Evolutionary conservation across 1,139 yeast genomes (phyloP).

Genomic region (Kodamaea derodonti): DNA sequence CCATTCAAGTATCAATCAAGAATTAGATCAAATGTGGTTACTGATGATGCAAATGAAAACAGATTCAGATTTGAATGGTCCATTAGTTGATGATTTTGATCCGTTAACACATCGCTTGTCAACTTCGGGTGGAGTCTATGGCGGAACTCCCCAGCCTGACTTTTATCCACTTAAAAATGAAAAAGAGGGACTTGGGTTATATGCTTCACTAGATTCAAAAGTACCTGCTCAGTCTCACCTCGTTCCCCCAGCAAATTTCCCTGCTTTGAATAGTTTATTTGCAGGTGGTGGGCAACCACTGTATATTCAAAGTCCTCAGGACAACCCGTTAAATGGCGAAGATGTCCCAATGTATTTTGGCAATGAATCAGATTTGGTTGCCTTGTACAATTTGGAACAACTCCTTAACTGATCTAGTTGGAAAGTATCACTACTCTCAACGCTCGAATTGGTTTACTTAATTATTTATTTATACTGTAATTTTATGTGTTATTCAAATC

Average conservation of each 20-base stretch:
- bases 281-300: not conserved
- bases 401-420: constrained; percentile 6
- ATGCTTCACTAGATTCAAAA: not conserved
- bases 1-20: constrained; percentile 7
- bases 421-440: not conserved
- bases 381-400: constrained; percentile 9
- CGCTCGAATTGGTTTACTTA: no score
- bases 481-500: not conserved
- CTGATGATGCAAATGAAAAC: constrained; percentile 13
- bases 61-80: constrained; percentile 5
- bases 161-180: not conserved
- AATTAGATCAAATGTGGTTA: constrained; percentile 17
- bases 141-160: not conserved
- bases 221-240: not conserved
- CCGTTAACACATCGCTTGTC: not conserved
- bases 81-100: constrained; percentile 3
- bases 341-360: constrained; percentile 5
- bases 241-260: not conserved
- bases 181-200: not conserved
- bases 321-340: not conserved
- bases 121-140: constrained; percentile 1
- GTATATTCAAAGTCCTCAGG: not conserved
- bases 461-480: not conserved
- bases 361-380: constrained; percentile 9
- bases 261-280: not conserved